These are phyloP conservation scores for Akanthomyces uredinophilus DNA, from an alignment of 2,329 filamentous ascomycete species.

Conservation along the genomic window DNA sequence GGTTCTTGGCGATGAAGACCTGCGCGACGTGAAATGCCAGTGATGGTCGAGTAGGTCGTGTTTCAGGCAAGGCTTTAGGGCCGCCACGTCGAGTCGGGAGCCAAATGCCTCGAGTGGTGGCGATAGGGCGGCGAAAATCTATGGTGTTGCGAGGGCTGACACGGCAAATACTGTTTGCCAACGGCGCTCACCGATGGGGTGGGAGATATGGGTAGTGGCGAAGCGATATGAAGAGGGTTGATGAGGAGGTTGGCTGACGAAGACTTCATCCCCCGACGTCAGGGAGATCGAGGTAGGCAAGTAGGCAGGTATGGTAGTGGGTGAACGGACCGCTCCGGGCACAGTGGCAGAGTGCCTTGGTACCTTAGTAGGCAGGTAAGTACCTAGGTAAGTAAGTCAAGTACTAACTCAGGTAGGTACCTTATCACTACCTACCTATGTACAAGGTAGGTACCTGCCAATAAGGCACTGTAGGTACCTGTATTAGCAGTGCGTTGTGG, in stretches of 20 bases:
- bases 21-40: slow-evolving; percentile 6
- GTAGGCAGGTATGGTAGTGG: background rate
- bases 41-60: slow-evolving; percentile 11
- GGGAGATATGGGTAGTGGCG: slow-evolving; percentile 1
- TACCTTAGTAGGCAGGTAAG: background rate
- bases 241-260: slow-evolving; percentile 15
- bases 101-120: slow-evolving; percentile 1
- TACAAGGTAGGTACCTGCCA: too few species aligned
- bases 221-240: slow-evolving; percentile 6
- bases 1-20: background rate
- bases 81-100: slow-evolving; percentile 7
- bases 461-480: too few species aligned
- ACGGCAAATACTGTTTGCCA: slow-evolving; percentile 2
- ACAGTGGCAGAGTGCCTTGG: background rate
- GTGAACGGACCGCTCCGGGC: slow-evolving; percentile 13
- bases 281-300: slow-evolving; percentile 4
- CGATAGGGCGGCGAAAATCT: background rate
- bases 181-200: slow-evolving; percentile 3
- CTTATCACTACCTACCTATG: too few species aligned
- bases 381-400: background rate
- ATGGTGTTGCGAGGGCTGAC: background rate
- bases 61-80: slow-evolving; percentile 14
- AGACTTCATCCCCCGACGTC: slow-evolving; percentile 12
- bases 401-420: background rate
- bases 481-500: background rate